Conservation (phyloP, 2,329 filamentous ascomycete species). For the Exophiala sideris region DNA sequence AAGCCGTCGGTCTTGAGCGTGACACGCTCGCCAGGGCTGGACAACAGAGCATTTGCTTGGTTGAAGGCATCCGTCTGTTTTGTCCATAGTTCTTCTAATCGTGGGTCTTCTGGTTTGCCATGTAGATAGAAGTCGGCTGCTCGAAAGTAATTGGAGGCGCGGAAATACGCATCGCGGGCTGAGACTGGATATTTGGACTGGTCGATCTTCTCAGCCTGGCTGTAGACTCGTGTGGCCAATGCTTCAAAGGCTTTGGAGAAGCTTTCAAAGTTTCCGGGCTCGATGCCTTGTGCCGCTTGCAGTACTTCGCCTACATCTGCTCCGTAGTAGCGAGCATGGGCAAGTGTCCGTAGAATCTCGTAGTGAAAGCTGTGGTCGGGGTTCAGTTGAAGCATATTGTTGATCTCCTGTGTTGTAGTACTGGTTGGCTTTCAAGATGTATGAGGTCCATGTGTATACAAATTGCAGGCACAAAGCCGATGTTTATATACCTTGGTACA, state of each 20-base stretch:
- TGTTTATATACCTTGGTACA: no score
- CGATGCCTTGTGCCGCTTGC: not conserved
- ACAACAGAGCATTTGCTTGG: slow-evolving; percentile 37
- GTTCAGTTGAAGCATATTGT: not conserved
- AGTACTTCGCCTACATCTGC: not conserved
- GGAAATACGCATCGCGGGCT: slow-evolving; percentile 32
- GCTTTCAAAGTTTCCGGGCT: not conserved
- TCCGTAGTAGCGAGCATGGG: not conserved
- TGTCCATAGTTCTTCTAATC: slow-evolving; percentile 40
- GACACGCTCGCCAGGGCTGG: slow-evolving; percentile 37
- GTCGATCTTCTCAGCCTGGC: not conserved
- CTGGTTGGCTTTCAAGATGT: no score
- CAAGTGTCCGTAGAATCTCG: not conserved
- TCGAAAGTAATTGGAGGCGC: slow-evolving; percentile 43
- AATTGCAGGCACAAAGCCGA: no score
- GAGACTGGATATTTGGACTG: not conserved
- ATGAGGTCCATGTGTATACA: no score
- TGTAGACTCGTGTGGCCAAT: not conserved
- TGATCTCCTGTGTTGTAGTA: no score
- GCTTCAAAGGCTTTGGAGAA: not conserved
- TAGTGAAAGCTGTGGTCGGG: not conserved
- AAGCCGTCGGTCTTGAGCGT: slow-evolving; percentile 33
- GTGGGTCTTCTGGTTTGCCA: slow-evolving; percentile 40
- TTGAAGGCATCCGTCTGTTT: slow-evolving; percentile 39
- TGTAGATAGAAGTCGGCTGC: slow-evolving; percentile 43